Evolutionary conservation across 768 basidiomycete genomes (phyloP).

Genomic region (Boletus vermiculosoides): DNA sequence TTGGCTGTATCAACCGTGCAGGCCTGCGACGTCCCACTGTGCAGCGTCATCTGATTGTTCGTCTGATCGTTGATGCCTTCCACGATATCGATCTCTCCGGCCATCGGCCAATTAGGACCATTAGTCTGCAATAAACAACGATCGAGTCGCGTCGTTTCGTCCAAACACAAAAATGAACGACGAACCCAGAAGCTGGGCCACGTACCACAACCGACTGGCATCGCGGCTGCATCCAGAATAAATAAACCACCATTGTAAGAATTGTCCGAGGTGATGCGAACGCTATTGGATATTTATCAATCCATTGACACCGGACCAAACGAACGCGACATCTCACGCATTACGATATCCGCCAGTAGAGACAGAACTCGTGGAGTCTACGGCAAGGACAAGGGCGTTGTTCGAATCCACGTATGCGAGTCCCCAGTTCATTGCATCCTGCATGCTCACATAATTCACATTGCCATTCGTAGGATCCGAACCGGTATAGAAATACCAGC

Average conservation of each 20-base stretch:
- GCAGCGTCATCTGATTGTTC: constrained; percentile 64
- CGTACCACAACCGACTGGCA: constrained; percentile 67
- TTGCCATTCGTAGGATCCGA: constrained; percentile 68
- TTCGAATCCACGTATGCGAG: constrained; percentile 60
- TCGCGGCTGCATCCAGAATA: constrained; percentile 64
- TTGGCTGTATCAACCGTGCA: constrained; percentile 21
- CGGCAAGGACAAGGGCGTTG: constrained; percentile 54
- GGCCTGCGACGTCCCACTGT: constrained; percentile 47
- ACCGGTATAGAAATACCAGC: constrained; percentile 61
- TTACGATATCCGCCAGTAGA: constrained; percentile 50
- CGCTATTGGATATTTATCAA: constrained; percentile 33
- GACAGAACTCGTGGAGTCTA: constrained; percentile 54
- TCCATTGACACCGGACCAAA: background rate
- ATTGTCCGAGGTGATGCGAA: constrained; percentile 65
- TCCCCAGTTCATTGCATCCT: constrained; percentile 46
- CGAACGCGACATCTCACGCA: constrained; percentile 36
- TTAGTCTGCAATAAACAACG: constrained; percentile 31
- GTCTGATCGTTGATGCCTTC: constrained; percentile 64
- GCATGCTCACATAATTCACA: constrained; percentile 55
- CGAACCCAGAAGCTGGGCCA: constrained; percentile 58
- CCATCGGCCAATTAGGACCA: constrained; percentile 52
- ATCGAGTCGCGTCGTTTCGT: background rate
- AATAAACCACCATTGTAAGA: constrained; percentile 62
- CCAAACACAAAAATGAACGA: constrained; percentile 5
- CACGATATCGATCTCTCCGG: constrained; percentile 69